Conservation (phyloP, 208 protist species). For the Lotmaria passim region DNA sequence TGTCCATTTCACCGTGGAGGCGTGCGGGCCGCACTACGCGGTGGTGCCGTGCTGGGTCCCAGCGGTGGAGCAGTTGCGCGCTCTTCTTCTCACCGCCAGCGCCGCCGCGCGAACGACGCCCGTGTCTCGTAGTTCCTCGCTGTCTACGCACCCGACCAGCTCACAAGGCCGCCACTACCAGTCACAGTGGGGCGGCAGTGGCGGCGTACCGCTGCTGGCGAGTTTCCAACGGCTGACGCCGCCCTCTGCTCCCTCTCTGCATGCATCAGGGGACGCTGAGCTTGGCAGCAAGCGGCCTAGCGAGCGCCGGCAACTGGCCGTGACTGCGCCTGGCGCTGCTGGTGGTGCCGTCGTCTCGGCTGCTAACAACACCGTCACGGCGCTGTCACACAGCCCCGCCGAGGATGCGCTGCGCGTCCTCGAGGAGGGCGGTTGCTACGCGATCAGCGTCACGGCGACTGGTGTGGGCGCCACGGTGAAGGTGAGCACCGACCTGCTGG, state of each 20-base stretch:
- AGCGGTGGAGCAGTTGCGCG: slow-evolving; percentile 45
- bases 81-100: slow-evolving; percentile 13
- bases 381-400: slow-evolving; percentile 36
- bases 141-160: slow-evolving; percentile 3
- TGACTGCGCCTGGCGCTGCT: slow-evolving; percentile 41
- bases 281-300: slow-evolving; percentile 50
- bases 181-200: neutral
- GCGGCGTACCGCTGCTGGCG: neutral
- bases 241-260: slow-evolving; percentile 19
- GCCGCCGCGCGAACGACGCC: neutral
- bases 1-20: slow-evolving; percentile 69
- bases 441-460: slow-evolving; percentile 51
- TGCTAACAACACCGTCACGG: slow-evolving; percentile 55
- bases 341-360: too few relatives aligned
- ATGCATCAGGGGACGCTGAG: slow-evolving; percentile 26
- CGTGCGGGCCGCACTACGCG: slow-evolving; percentile 51
- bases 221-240: neutral
- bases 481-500: slow-evolving; percentile 76
- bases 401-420: slow-evolving; percentile 62
- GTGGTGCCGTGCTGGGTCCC: slow-evolving; percentile 74
- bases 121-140: slow-evolving; percentile 10
- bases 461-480: slow-evolving; percentile 80
- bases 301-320: slow-evolving; percentile 45
- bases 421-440: slow-evolving; percentile 47
- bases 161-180: neutral